phyloP scores from a whole-genome alignment of 768 basidiomycete genomes.

The Zangia roseola region DNA sequence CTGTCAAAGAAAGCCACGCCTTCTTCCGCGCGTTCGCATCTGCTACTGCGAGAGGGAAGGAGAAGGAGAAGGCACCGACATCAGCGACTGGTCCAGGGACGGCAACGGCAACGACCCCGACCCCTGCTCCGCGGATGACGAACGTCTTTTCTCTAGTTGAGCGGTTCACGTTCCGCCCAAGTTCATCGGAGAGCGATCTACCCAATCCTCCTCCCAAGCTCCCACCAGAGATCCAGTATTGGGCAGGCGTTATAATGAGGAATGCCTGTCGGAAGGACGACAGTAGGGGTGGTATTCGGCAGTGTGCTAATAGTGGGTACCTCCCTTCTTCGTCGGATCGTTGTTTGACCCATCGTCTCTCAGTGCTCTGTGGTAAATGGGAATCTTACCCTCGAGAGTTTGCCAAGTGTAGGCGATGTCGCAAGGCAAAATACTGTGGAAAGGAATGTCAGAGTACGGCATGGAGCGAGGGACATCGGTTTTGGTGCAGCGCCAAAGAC shows the following conservation, averaged over 20 bases:
- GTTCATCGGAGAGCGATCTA: slow-evolving; percentile 72
- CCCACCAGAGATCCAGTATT: slow-evolving; percentile 93
- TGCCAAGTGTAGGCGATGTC: slow-evolving; percentile 92
- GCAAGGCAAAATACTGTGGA: slow-evolving; percentile 98
- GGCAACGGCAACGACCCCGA: slow-evolving; percentile 5
- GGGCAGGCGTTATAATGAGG: slow-evolving; percentile 99
- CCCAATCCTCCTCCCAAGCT: slow-evolving; percentile 68
- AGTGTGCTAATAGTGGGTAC: slow-evolving; percentile 91
- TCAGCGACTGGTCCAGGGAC: slow-evolving; percentile 21
- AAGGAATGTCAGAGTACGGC: slow-evolving; percentile 96
- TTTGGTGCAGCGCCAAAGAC: slow-evolving; percentile 82
- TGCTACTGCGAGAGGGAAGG: slow-evolving; percentile 47
- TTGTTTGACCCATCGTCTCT: slow-evolving; percentile 2
- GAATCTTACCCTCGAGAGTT: slow-evolving; percentile 92
- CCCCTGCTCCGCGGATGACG: slow-evolving; percentile 49
- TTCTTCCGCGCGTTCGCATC: slow-evolving; percentile 48
- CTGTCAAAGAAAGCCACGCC: slow-evolving; percentile 34
- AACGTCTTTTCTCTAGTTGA: slow-evolving; percentile 98
- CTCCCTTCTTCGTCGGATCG: neutral
- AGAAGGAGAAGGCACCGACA: slow-evolving; percentile 39
- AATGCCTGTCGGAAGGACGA: slow-evolving; percentile 99
- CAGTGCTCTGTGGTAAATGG: slow-evolving; percentile 95
- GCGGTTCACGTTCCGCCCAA: slow-evolving; percentile 92
- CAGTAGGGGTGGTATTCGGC: slow-evolving; percentile 84
- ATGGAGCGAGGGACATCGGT: slow-evolving; percentile 95